A percentile compares a stretch with the other conserved stretches of the same genome.
Conservation (phyloP, 768 basidiomycete genomes). For the Leccinellum rugosiceps region DNA sequence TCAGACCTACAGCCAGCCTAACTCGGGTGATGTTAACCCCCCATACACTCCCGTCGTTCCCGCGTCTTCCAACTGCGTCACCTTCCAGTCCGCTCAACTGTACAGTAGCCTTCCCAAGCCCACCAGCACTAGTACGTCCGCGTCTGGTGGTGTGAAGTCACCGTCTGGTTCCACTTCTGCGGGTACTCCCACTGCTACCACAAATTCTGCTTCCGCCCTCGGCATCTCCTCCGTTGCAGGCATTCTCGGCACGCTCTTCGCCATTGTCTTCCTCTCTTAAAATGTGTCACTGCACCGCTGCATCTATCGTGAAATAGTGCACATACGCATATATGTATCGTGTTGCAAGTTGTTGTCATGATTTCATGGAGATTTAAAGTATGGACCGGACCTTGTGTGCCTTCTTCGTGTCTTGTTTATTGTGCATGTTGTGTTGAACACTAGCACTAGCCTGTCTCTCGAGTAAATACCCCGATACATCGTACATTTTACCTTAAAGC, state of each 20-base stretch:
- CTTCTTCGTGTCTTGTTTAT: not conserved
- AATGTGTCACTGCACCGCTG: not conserved
- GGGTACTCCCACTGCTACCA: slow-evolving; percentile 15
- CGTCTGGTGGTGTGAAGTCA: slow-evolving; percentile 9
- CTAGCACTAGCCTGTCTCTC: slow-evolving; percentile 21
- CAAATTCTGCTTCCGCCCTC: slow-evolving; percentile 23
- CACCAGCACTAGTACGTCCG: not conserved
- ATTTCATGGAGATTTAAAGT: slow-evolving; percentile 4
- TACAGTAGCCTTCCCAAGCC: slow-evolving; percentile 29
- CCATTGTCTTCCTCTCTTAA: slow-evolving; percentile 39
- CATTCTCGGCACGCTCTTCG: slow-evolving; percentile 34
- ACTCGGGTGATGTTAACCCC: slow-evolving; percentile 26
- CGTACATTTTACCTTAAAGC: slow-evolving; percentile 17
- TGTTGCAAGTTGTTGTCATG: not conserved
- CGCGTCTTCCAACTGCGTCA: slow-evolving; percentile 44
- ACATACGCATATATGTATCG: not conserved
- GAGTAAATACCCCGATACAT: slow-evolving; percentile 16
- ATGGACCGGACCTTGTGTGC: slow-evolving; percentile 7
- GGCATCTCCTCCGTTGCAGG: slow-evolving; percentile 32
- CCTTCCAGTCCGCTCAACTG: slow-evolving; percentile 34
- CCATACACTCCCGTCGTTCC: slow-evolving; percentile 43
- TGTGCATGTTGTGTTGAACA: slow-evolving; percentile 25
- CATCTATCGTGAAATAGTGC: not conserved
- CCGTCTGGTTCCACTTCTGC: slow-evolving; percentile 6
- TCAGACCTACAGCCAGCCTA: slow-evolving; percentile 43